Percentiles rank a stretch among this genome's conserved stretches.
phyloP scores from a whole-genome alignment of 139 green algal species.

The Chlorella vulgaris region DNA sequence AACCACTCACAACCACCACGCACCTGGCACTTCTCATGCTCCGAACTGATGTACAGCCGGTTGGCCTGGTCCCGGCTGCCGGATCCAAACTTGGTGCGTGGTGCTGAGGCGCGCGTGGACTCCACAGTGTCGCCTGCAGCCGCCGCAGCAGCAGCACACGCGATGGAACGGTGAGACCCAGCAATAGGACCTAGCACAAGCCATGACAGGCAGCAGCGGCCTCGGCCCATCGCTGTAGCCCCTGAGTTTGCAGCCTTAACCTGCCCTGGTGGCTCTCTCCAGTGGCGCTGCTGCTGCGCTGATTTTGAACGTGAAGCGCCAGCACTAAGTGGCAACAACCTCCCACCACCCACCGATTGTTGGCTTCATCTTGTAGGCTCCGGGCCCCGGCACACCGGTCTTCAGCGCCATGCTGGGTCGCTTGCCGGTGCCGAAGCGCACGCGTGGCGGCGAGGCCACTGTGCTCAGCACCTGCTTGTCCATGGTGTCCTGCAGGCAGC shows the following conservation, averaged over 20 bases:
- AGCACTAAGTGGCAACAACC: too few species aligned
- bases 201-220: too few species aligned
- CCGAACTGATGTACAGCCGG: slow-evolving; percentile 45
- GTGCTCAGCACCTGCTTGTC: slow-evolving; percentile 41
- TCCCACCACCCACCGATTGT: slow-evolving; percentile 20
- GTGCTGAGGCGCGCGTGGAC: slow-evolving; percentile 32
- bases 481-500: slow-evolving; percentile 4
- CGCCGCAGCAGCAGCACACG: background rate
- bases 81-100: slow-evolving; percentile 38
- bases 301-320: background rate
- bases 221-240: too few species aligned
- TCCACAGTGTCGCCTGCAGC: slow-evolving; percentile 40
- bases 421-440: slow-evolving; percentile 45
- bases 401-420: slow-evolving; percentile 42
- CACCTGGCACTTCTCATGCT: slow-evolving; percentile 51
- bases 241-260: too few species aligned
- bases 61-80: slow-evolving; percentile 35
- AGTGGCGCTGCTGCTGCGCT: background rate
- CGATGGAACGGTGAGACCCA: too few species aligned
- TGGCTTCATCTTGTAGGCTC: slow-evolving; percentile 48
- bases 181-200: too few species aligned
- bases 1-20: too few species aligned
- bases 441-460: slow-evolving; percentile 2
- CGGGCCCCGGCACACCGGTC: slow-evolving; percentile 42
- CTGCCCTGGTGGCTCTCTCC: too few species aligned